Conservation (phyloP, 1,139 yeast genomes). For the Geotrichum reessii region DNA sequence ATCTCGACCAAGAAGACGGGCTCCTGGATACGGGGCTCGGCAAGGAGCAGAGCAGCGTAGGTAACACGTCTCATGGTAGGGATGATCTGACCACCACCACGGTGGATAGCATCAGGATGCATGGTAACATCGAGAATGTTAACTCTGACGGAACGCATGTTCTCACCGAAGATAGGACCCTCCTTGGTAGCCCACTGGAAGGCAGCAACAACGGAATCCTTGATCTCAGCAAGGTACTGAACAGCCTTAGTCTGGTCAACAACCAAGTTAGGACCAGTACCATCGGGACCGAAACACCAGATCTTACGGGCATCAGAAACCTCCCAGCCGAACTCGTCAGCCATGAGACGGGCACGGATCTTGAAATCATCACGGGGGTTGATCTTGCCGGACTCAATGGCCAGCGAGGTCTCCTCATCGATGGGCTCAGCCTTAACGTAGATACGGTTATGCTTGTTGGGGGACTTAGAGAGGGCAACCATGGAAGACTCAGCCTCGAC, state of each 20-base stretch:
- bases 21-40: constrained; percentile 98
- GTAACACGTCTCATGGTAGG: constrained; percentile 99
- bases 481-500: constrained; percentile 90
- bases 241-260: constrained; percentile 99
- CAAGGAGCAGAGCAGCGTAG: constrained; percentile 95
- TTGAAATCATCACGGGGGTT: constrained; percentile 97
- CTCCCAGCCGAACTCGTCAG: constrained; percentile 99
- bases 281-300: constrained; percentile 99
- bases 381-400: constrained; percentile 89
- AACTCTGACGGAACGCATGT: constrained; percentile 90
- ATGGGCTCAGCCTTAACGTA: constrained; percentile 96
- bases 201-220: constrained; percentile 99
- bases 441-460: constrained; percentile 99
- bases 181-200: constrained; percentile 99
- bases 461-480: constrained; percentile 97
- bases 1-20: constrained; percentile 99
- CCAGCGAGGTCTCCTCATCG: constrained; percentile 85
- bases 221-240: constrained; percentile 97
- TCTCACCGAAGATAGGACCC: constrained; percentile 98
- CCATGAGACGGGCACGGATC: constrained; percentile 98
- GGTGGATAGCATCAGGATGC: constrained; percentile 99
- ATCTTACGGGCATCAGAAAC: constrained; percentile 99
- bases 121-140: constrained; percentile 98
- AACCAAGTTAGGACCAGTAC: constrained; percentile 97
- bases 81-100: constrained; percentile 99